phyloP scores from a whole-genome alignment of 495 filamentous ascomycete genomes.

The Lasiosphaeria hispida region DNA sequence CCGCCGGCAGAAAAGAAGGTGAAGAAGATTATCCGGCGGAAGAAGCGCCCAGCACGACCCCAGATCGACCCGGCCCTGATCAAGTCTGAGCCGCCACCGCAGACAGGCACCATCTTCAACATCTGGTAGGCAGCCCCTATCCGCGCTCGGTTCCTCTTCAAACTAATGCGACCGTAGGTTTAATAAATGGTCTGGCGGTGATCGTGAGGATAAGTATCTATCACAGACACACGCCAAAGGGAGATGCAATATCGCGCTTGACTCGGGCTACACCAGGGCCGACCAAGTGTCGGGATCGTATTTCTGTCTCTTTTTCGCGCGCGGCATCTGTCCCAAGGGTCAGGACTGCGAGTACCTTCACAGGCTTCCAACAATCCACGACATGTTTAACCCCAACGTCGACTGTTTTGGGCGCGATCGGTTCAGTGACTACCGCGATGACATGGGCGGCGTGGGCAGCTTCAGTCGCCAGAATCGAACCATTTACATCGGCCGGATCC shows the following conservation, averaged over 20 bases:
- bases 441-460: conserved; percentile 92
- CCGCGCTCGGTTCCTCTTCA: not conserved
- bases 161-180: conserved; percentile 40
- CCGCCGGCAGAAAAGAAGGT: conserved; percentile 51
- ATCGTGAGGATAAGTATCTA: conserved; percentile 86
- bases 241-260: conserved; percentile 77
- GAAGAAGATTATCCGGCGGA: conserved; percentile 64
- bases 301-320: conserved; percentile 91
- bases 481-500: conserved; percentile 87
- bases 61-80: conserved; percentile 83
- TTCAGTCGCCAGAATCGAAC: conserved; percentile 92
- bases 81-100: conserved; percentile 73
- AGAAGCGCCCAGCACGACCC: conserved; percentile 65
- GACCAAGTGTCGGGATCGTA: conserved; percentile 73
- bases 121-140: conserved; percentile 20
- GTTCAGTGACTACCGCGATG: conserved; percentile 81
- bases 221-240: conserved; percentile 66
- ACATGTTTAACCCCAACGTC: conserved; percentile 83
- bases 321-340: conserved; percentile 63
- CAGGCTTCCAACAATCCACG: conserved; percentile 75
- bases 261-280: conserved; percentile 85
- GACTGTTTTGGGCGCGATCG: conserved; percentile 94
- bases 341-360: conserved; percentile 94
- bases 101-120: conserved; percentile 92
- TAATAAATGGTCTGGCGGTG: conserved; percentile 93